Evolutionary conservation across 1,284 basidiomycete species (phyloP), one percentile per base, ranked within the genome.

Genomic region (Ceratobasidium sp.): DNA sequence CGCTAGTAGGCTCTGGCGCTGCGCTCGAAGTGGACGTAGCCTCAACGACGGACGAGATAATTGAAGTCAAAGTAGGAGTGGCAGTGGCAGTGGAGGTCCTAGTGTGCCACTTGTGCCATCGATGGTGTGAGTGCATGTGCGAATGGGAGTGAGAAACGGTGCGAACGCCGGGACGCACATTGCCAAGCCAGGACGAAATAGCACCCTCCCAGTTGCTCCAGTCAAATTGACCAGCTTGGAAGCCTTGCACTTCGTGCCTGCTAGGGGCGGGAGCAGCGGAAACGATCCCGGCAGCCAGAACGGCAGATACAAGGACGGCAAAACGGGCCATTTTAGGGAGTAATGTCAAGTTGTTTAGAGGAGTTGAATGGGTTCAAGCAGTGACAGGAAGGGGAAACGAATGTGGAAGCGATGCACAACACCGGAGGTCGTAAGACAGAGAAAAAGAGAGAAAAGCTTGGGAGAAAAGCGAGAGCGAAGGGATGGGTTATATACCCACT

Each of bases 161-260:
- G 57, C 71, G 59, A 50, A 74, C 59, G 26, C 46, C 46, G 46
- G 71, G 71, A 74, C 71, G 71, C 71, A 64, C 71, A 62, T 42
- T 17, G 28, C 38, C n/a, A 20, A 4, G 4, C 67, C 67, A 69
- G 20, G n/a, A 9, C 15, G 67, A 69, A 10, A 52, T 26, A n/a
- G 65, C 65, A 17, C 42, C 40, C 12, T 50, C 23, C 61, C 61
- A 64, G 40, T 74, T 52, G 50, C 23, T 56, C 67, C 67, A 69
- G 33, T 69, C 33, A 15, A 61, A 40, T 7, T 61, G 42, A 17
- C 26, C 38, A 28, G 17, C 42, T 20, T 73, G 44, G 46, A 13
- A 12, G 12, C 64, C 59, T 5, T 48, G 46, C 2, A 62, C 26
- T 40, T 69, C 52, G 17, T 62, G 59, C 33, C 5, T 23, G 7